A percentile compares a stretch with the other conserved stretches of the same genome.
These are phyloP conservation scores for Imleria badia DNA, from an alignment of 768 basidiomycete species.

Conservation along the genomic window DNA sequence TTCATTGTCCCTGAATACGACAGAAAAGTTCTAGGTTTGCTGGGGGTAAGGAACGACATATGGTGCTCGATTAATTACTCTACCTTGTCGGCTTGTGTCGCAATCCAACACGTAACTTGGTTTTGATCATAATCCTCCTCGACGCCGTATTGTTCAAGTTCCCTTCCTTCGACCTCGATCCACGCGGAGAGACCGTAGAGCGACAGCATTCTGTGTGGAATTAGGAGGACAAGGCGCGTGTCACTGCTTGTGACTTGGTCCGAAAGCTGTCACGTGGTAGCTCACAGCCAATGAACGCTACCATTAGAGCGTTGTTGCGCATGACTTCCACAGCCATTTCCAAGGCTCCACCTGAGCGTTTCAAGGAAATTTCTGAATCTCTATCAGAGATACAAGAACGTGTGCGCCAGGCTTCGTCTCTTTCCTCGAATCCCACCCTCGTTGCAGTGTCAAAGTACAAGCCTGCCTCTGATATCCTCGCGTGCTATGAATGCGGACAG, in stretches of 20 bases:
- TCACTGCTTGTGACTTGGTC: too few species aligned
- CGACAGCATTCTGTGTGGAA: constrained; percentile 21
- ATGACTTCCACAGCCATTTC: constrained; percentile 19
- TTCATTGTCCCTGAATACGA: constrained; percentile 19
- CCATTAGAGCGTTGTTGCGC: constrained; percentile 6
- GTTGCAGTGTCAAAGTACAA: constrained; percentile 96
- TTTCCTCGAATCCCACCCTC: constrained; percentile 40
- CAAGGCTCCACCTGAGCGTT: constrained; percentile 41
- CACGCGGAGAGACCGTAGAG: constrained; percentile 23
- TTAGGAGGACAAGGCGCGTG: background rate
- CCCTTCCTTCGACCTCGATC: constrained; percentile 28
- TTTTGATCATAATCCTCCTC: constrained; percentile 14
- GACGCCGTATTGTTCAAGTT: constrained; percentile 27
- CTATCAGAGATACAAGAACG: constrained; percentile 53
- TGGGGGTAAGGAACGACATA: background rate
- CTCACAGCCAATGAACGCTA: background rate
- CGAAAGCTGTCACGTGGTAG: too few species aligned
- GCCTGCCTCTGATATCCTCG: constrained; percentile 81
- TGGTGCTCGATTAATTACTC: background rate
- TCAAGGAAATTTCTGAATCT: constrained; percentile 50
- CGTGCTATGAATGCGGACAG: constrained; percentile 79
- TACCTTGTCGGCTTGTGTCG: constrained; percentile 29
- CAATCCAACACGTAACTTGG: constrained; percentile 30
- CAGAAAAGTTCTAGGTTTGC: constrained; percentile 23
- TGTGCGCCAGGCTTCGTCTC: constrained; percentile 38